Percentiles rank a stretch among this genome's conserved stretches.
Evolutionary conservation across 208 protist species (phyloP).

Genomic region (Leishmania arabica): DNA sequence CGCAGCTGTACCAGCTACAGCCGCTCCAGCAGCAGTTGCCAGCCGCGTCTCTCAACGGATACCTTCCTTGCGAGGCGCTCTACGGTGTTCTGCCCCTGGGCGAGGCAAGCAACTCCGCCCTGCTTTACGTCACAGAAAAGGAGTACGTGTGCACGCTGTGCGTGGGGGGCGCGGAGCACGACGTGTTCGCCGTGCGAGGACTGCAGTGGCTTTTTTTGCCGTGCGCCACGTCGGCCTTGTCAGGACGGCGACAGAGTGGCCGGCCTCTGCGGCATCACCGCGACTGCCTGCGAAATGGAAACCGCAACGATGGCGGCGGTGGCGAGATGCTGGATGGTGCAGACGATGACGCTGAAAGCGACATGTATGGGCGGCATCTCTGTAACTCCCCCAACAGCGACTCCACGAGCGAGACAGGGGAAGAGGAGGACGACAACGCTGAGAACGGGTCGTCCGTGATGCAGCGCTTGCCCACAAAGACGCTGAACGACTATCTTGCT

Average conservation of each 20-base stretch:
- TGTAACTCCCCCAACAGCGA: background rate
- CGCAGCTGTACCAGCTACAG: conserved; percentile 15
- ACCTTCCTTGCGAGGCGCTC: conserved; percentile 52
- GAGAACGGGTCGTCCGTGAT: conserved; percentile 12
- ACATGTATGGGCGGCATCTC: background rate
- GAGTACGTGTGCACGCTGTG: conserved; percentile 37
- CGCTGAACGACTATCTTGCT: conserved; percentile 46
- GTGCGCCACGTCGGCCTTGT: conserved; percentile 11
- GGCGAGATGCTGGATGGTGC: background rate
- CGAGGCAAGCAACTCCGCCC: conserved; percentile 36
- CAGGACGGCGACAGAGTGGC: background rate
- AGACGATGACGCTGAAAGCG: background rate
- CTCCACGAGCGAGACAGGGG: conserved; percentile 13
- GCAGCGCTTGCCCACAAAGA: conserved; percentile 35
- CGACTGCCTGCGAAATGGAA: background rate
- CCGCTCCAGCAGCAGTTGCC: conserved; percentile 17
- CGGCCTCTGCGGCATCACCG: background rate
- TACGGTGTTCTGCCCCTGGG: conserved; percentile 77
- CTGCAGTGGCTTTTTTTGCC: conserved; percentile 64
- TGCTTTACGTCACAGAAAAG: conserved; percentile 64
- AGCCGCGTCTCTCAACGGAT: conserved; percentile 17
- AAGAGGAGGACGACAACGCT: conserved; percentile 10
- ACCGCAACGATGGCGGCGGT: too few relatives aligned
- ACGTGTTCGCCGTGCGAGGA: conserved; percentile 50
- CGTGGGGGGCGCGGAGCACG: conserved; percentile 26